Evolutionary conservation across 495 filamentous ascomycete genomes (phyloP).

Genomic region (Xylaria cubensis): DNA sequence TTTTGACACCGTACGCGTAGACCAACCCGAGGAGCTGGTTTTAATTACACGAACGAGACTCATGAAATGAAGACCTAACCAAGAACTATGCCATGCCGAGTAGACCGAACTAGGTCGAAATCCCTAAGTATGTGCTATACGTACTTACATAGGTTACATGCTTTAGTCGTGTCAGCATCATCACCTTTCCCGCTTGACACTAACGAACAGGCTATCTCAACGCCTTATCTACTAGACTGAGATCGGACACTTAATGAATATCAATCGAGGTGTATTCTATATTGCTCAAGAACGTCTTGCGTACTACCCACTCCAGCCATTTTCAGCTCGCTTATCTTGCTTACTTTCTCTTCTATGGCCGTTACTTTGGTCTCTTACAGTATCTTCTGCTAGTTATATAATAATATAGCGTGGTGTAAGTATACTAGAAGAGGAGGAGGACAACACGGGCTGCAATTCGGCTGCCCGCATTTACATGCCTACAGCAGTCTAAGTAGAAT

Average conservation of each 20-base stretch:
- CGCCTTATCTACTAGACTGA: background rate
- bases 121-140: background rate
- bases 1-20: background rate
- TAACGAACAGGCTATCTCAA: background rate
- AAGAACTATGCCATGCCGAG: background rate
- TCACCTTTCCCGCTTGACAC: background rate
- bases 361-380: slow-evolving; percentile 3
- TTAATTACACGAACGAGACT: background rate
- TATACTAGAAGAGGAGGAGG: background rate
- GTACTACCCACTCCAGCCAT: background rate
- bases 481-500: background rate
- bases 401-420: too few species aligned
- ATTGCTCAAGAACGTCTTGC: background rate
- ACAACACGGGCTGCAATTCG: background rate
- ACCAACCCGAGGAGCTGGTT: background rate
- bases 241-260: background rate
- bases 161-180: background rate
- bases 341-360: slow-evolving; percentile 1
- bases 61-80: background rate
- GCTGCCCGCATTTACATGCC: background rate
- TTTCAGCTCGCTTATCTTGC: slow-evolving; percentile 20
- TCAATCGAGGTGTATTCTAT: background rate
- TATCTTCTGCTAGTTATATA: background rate
- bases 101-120: background rate
- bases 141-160: background rate